Evolutionary conservation across 768 basidiomycete genomes (phyloP).

Genomic region (Mycena indigotica): DNA sequence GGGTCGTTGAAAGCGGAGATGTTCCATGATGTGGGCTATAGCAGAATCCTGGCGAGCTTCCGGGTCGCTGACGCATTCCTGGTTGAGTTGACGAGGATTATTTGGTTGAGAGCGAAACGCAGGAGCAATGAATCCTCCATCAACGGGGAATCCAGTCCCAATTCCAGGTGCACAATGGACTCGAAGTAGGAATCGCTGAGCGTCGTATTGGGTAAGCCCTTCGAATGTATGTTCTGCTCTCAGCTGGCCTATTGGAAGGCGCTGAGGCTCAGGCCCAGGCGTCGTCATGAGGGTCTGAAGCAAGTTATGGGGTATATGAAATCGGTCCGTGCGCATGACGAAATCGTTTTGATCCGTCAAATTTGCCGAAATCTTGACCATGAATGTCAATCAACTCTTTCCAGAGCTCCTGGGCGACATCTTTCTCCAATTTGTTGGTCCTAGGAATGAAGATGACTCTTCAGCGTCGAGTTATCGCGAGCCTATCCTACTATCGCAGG

Average conservation of each 20-base stretch:
- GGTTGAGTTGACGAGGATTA: too few species aligned
- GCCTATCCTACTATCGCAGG: not conserved
- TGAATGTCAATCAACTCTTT: not conserved
- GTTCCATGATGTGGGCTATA: not conserved
- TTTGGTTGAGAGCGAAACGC: not conserved
- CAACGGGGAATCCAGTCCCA: not conserved
- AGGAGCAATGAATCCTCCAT: not conserved
- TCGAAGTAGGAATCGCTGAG: not conserved
- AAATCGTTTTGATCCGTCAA: not conserved
- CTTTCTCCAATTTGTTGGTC: not conserved
- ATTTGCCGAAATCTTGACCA: not conserved
- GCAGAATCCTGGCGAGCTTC: not conserved
- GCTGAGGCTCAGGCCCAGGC: not conserved
- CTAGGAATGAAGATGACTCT: not conserved
- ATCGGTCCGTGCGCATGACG: too few species aligned
- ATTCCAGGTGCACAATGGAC: not conserved
- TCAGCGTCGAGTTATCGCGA: not conserved
- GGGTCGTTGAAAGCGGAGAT: not conserved
- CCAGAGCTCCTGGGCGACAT: not conserved
- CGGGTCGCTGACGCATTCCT: too few species aligned
- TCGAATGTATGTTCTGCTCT: not conserved
- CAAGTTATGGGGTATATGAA: too few species aligned
- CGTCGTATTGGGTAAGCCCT: not conserved
- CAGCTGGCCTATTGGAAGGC: not conserved
- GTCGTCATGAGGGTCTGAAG: not conserved